Evolutionary conservation across 768 basidiomycete genomes (phyloP).

Genomic region (Kwoniella shandongensis): DNA sequence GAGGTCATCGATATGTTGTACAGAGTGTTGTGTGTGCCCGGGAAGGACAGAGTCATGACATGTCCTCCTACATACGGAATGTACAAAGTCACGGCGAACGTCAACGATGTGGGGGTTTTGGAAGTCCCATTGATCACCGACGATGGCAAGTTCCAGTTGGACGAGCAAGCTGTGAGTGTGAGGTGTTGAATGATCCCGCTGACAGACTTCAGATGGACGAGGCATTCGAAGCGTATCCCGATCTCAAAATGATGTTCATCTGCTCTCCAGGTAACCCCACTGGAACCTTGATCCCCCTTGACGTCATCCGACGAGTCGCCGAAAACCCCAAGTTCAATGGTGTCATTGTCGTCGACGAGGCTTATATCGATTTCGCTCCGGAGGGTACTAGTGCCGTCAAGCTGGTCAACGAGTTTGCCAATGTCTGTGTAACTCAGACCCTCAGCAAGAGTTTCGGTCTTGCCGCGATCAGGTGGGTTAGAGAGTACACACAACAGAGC

Average conservation of each 20-base stretch:
- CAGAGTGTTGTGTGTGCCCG: constrained; percentile 79
- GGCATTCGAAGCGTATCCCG: constrained; percentile 66
- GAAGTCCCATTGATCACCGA: constrained; percentile 76
- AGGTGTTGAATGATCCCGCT: not conserved
- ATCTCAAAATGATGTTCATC: constrained; percentile 87
- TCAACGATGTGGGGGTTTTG: constrained; percentile 85
- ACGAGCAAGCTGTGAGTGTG: constrained; percentile 67
- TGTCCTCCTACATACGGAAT: constrained; percentile 98
- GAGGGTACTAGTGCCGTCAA: constrained; percentile 64
- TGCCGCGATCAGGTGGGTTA: constrained; percentile 81
- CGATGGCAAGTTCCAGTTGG: constrained; percentile 76
- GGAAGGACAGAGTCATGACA: constrained; percentile 75
- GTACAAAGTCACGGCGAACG: constrained; percentile 91
- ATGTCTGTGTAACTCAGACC: constrained; percentile 93
- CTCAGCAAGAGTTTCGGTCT: constrained; percentile 94
- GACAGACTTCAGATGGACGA: constrained; percentile 31
- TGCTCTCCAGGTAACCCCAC: constrained; percentile 98
- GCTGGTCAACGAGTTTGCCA: constrained; percentile 76
- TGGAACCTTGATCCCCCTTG: constrained; percentile 76
- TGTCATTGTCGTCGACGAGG: constrained; percentile 91
- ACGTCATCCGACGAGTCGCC: constrained; percentile 67
- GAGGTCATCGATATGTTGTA: constrained; percentile 94
- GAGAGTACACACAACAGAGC: not conserved
- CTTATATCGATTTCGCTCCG: constrained; percentile 90
- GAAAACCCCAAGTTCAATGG: constrained; percentile 83